These are phyloP conservation scores for Erucastrum elatum DNA, from an alignment of 345 rosid species.

Conservation along the genomic window DNA sequence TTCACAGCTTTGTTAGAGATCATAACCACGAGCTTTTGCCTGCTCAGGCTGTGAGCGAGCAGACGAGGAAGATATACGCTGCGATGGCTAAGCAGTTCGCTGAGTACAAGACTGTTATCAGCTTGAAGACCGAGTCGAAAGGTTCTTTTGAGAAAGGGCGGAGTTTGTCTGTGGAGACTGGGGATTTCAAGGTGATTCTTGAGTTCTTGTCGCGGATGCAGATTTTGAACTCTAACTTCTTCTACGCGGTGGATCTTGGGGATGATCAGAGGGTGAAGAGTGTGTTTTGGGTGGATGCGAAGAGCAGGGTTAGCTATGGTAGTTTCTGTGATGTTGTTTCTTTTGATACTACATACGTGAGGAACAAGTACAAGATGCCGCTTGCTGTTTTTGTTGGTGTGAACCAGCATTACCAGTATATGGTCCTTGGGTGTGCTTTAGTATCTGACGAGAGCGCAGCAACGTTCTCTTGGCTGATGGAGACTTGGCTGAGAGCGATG, in stretches of 20 bases:
- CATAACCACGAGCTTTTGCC: conserved; percentile 78
- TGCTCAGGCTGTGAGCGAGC: conserved; percentile 76
- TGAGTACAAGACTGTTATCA: conserved; percentile 60
- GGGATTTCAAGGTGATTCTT: conserved; percentile 52
- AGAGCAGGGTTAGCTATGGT: conserved; percentile 60
- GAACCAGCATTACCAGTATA: conserved; percentile 65
- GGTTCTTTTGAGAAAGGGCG: conserved; percentile 54
- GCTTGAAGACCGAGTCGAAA: conserved; percentile 45
- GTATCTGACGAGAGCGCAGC: conserved; percentile 58
- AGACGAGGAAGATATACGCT: conserved; percentile 68
- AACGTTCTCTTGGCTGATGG: conserved; percentile 66
- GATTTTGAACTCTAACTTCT: conserved; percentile 59
- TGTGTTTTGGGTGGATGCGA: conserved; percentile 68
- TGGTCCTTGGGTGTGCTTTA: conserved; percentile 69
- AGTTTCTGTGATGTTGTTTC: conserved; percentile 66
- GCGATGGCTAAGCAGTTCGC: conserved; percentile 75
- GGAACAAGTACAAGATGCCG: conserved; percentile 67
- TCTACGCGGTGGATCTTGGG: conserved; percentile 58
- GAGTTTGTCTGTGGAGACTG: conserved; percentile 48
- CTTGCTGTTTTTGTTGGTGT: conserved; percentile 63
- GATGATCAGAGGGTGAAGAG: conserved; percentile 63
- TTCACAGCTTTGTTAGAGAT: conserved; percentile 67
- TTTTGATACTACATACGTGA: conserved; percentile 56
- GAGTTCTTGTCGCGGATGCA: conserved; percentile 55
- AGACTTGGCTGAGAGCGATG: conserved; percentile 66